Evolutionary conservation across 768 basidiomycete species (phyloP).

Genomic region (Agaricus blazei): DNA sequence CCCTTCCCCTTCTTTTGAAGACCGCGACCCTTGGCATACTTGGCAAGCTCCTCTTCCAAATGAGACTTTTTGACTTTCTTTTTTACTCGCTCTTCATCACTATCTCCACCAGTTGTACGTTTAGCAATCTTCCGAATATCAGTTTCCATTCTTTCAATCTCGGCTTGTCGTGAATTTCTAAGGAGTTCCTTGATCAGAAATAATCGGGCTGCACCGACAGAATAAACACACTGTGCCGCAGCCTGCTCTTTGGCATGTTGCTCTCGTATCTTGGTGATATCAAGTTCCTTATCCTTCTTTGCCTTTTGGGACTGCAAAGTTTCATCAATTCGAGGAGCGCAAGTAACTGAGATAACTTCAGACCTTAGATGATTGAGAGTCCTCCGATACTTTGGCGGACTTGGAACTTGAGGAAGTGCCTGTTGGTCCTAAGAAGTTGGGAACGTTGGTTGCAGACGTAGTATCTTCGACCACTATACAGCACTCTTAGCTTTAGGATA

Average conservation of each 20-base stretch:
- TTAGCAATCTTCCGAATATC: conserved; percentile 78
- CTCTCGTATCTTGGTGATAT: conserved; percentile 70
- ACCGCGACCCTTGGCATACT: conserved; percentile 66
- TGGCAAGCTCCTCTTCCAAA: conserved; percentile 76
- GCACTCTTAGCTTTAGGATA: conserved; percentile 3
- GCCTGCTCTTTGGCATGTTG: conserved; percentile 70
- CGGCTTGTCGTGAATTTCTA: conserved; percentile 62
- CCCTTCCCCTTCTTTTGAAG: conserved; percentile 45
- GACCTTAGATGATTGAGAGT: conserved; percentile 12
- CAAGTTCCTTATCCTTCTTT: conserved; percentile 34
- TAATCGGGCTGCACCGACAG: not conserved
- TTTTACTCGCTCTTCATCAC: conserved; percentile 58
- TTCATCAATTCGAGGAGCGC: not conserved
- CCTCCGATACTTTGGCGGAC: conserved; percentile 6
- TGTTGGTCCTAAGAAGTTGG: conserved; percentile 35
- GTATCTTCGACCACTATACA: conserved; percentile 33
- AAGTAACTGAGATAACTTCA: not conserved
- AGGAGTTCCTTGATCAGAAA: not conserved
- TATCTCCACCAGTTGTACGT: conserved; percentile 48
- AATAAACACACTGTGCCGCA: conserved; percentile 46
- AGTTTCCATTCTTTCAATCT: conserved; percentile 85
- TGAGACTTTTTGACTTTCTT: conserved; percentile 64
- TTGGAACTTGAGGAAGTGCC: conserved; percentile 13
- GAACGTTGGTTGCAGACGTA: conserved; percentile 23
- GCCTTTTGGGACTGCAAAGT: conserved; percentile 25